These are phyloP conservation scores for Backusella tarrabulga DNA, from an alignment of 192 early-diverging fungal species.

Conservation along the genomic window DNA sequence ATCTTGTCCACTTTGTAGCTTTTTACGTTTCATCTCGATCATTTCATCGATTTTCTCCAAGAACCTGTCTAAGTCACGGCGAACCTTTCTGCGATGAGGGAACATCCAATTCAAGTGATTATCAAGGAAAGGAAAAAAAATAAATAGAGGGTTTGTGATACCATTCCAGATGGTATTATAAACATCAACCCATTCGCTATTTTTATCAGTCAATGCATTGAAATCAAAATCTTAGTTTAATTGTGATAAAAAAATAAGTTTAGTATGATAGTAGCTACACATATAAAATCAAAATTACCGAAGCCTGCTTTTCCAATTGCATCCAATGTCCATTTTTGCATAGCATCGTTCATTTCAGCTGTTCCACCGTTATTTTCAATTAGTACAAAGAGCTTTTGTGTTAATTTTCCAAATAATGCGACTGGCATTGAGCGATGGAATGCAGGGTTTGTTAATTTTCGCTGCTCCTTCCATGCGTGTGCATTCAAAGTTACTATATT, in stretches of 20 bases:
- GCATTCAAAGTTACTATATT: neutral
- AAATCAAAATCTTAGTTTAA: slow-evolving; percentile 12
- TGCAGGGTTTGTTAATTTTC: slow-evolving; percentile 21
- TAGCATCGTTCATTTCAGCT: neutral
- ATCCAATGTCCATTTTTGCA: neutral
- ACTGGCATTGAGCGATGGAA: slow-evolving; percentile 21
- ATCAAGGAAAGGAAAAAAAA: neutral
- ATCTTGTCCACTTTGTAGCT: neutral
- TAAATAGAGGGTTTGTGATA: neutral
- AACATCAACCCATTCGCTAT: neutral
- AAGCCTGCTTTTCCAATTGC: neutral
- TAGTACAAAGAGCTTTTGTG: neutral
- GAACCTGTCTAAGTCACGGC: neutral
- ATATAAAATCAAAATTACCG: neutral
- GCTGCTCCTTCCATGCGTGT: slow-evolving; percentile 7
- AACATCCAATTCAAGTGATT: slow-evolving; percentile 12
- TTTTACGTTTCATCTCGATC: neutral
- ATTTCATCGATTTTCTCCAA: neutral
- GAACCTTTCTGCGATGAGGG: neutral
- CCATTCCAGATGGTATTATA: neutral
- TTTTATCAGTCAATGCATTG: neutral
- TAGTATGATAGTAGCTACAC: neutral
- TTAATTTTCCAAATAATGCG: slow-evolving; percentile 6
- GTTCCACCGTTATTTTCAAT: neutral
- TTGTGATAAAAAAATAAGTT: neutral